phyloP scores from a whole-genome alignment of 345 rosid species.

The Chamaenerion angustifolium region DNA sequence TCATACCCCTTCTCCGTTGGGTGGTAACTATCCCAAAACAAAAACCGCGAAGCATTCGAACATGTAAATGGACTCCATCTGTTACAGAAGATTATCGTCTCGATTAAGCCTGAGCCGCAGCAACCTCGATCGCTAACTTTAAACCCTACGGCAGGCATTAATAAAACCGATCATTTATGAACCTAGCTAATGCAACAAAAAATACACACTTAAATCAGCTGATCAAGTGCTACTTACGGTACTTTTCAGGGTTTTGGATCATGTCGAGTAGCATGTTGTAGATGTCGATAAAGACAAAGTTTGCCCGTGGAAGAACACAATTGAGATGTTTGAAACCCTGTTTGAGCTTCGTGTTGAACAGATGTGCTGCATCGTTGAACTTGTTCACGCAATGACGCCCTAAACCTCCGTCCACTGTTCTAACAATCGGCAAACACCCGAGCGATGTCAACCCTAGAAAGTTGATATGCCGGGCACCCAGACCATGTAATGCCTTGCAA shows the following conservation, averaged over 20 bases:
- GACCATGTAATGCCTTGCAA: constrained; percentile 13
- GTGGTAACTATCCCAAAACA: constrained; percentile 42
- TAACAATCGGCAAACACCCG: constrained; percentile 19
- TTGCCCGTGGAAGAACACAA: constrained; percentile 1
- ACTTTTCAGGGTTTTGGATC: constrained; percentile 9
- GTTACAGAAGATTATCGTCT: constrained; percentile 17
- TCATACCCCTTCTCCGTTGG: constrained; percentile 25
- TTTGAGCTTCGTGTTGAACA: constrained; percentile 17
- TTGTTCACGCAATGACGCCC: constrained; percentile 9
- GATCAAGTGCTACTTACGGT: constrained; percentile 12
- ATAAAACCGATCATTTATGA: too few species aligned
- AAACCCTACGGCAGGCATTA: constrained; percentile 24
- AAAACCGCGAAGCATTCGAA: constrained; percentile 6
- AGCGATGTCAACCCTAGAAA: constrained; percentile 9
- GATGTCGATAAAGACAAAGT: constrained; percentile 10
- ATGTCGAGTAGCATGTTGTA: constrained; percentile 13
- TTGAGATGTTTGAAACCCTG: neutral
- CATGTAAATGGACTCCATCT: constrained; percentile 11
- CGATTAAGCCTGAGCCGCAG: constrained; percentile 25
- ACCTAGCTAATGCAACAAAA: too few species aligned
- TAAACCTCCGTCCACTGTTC: constrained; percentile 9
- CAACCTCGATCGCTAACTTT: constrained; percentile 25
- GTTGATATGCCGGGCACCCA: constrained; percentile 20
- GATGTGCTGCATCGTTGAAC: constrained; percentile 12
- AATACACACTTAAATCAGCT: too few species aligned